Base-by-base conservation (phyloP, 2,329 filamentous ascomycete genomes). In the Penicillium sp. region DNA sequence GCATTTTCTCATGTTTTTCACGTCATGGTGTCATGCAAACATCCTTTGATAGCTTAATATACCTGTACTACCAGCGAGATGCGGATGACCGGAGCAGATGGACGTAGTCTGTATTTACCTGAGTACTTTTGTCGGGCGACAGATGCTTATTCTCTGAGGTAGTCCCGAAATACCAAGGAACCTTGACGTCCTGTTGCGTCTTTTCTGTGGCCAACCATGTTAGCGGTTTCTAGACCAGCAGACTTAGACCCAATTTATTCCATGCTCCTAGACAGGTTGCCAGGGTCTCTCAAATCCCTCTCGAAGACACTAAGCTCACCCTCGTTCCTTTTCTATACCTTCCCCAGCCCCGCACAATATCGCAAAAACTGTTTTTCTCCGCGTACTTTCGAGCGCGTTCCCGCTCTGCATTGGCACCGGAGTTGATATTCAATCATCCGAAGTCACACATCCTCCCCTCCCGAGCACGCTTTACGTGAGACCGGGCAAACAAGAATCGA, bases 1-100 rank as follows among this genome's bases (percentile, higher is more conserved):
- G 40, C 41, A 42, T 38, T 41, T 25, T 40, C 18, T 30, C 44
- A 36, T 54, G 48, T 53, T 52, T 50, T 53, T 54, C 44, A 60
- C 47, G 53, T 51, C 48, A 60, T 46, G 53, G 50, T 58, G 39
- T 61, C 48, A 60, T 62, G 51, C 55, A 48, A 54, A 50, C 53
- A 47, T 48, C 38, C 45, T 46, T 50, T 53, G 54, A 47, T 59
- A 57, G 51, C 51, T 44, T 62, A 62, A 61, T 61, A 57, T 52
- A 56, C 42, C 49, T 63, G 54, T 60, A 57, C 44, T 24, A 62
- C 48, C 48, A 54, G 36, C 20, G 35, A 33, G 16, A 44, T 31
- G 18, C 36, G 28, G 22, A 44, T 41, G 46, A 50, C 28, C 16
- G 1, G 6, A 36, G 33, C 33, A 25, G 13, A 41, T 27, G 39